A percentile compares a stretch with the other conserved stretches of the same genome.
Conservation (phyloP, 2,329 filamentous ascomycete genomes). For the Massarina eburnea region DNA sequence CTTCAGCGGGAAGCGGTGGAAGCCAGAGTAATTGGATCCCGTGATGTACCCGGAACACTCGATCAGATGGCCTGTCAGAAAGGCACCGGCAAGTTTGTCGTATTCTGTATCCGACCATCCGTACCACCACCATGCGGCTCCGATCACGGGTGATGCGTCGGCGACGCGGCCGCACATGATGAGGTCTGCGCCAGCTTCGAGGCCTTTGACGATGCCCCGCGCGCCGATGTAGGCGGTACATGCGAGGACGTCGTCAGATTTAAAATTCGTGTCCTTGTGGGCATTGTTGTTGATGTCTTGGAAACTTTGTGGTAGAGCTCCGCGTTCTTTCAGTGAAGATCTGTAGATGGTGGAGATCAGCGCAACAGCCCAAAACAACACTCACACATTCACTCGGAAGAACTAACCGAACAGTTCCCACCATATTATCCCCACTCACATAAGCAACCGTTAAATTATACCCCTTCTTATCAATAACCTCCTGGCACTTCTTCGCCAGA, state of each 20-base stretch:
- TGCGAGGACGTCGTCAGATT: no score
- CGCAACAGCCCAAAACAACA: no score
- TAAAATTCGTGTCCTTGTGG: no score
- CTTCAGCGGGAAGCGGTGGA: slow-evolving; percentile 47
- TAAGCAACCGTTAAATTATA: slow-evolving; percentile 49
- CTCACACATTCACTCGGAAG: no score
- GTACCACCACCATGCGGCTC: slow-evolving; percentile 59
- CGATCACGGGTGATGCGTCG: slow-evolving; percentile 50
- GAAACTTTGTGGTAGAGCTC: no score
- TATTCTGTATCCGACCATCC: slow-evolving; percentile 58
- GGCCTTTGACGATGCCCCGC: slow-evolving; percentile 31
- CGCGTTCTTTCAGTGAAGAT: slow-evolving; percentile 44
- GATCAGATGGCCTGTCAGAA: slow-evolving; percentile 48
- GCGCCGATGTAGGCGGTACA: slow-evolving; percentile 58
- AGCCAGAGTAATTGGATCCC: slow-evolving; percentile 58
- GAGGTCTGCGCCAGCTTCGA: slow-evolving; percentile 38
- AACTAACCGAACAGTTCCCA: no score
- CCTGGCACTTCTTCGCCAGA: slow-evolving; percentile 50
- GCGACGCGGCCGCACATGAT: slow-evolving; percentile 37
- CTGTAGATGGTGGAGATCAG: no score
- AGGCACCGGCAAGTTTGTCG: slow-evolving; percentile 51
- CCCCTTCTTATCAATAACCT: slow-evolving; percentile 41
- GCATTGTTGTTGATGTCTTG: no score
- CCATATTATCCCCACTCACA: slow-evolving; percentile 51
- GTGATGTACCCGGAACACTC: slow-evolving; percentile 54